phyloP scores from a whole-genome alignment of 202 grass and related monocot genomes.

The Digitaria exilis region DNA sequence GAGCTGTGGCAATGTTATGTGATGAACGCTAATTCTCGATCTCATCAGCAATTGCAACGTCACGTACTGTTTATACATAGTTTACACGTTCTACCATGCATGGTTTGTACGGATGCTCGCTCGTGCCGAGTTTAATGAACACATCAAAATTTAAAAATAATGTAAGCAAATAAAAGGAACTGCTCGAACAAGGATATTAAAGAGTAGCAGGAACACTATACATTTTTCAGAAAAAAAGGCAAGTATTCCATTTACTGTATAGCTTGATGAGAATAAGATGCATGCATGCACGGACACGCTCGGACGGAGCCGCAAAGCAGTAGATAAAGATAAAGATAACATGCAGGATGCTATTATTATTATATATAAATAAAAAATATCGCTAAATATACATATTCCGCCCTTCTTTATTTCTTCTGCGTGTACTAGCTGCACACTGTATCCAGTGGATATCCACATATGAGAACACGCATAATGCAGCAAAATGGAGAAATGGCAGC shows the following conservation, averaged over 20 bases:
- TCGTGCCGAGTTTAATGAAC: not conserved
- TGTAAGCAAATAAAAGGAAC: not conserved
- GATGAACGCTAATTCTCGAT: not conserved
- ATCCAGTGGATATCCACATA: not conserved
- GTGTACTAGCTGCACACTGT: not conserved
- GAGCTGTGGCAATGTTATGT: not conserved
- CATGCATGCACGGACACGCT: not conserved
- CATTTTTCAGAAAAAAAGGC: not conserved
- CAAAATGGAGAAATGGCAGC: not conserved
- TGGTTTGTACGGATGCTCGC: not conserved
- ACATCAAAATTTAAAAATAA: not conserved
- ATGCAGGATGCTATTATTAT: too few relatives aligned
- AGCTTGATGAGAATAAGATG: not conserved
- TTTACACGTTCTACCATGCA: not conserved
- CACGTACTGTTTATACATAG: not conserved
- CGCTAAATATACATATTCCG: not conserved
- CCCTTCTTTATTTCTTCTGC: not conserved
- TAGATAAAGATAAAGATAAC: not conserved
- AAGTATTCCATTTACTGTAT: not conserved
- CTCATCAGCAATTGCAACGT: not conserved
- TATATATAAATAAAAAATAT: not conserved
- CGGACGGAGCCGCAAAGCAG: not conserved
- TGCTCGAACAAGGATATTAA: not conserved
- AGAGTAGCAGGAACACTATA: not conserved
- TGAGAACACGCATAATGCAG: not conserved